Conservation (phyloP, 495 filamentous ascomycete species). For the Aspergillus mulundensis region DNA sequence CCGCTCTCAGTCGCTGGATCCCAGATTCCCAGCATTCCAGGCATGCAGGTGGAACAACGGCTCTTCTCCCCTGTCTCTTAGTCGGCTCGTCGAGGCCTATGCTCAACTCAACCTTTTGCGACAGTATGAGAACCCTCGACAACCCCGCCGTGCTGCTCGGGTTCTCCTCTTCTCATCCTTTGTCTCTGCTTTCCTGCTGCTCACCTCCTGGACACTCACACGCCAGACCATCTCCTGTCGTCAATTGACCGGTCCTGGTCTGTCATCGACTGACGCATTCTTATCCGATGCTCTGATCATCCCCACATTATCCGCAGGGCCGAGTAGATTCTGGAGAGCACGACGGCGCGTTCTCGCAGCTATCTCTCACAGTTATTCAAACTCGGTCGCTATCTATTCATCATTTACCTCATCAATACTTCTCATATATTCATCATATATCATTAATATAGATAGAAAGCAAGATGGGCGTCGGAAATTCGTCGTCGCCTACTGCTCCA, state of each 20-base stretch:
- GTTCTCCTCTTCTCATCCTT: slow-evolving; percentile 1
- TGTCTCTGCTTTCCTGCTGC: slow-evolving; percentile 1
- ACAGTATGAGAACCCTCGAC: slow-evolving; percentile 8
- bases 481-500: background rate
- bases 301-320: slow-evolving; percentile 13
- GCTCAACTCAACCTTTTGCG: slow-evolving; percentile 13
- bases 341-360: background rate
- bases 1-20: background rate
- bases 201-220: background rate
- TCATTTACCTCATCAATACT: background rate
- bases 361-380: slow-evolving; percentile 3
- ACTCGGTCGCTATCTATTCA: background rate
- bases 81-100: slow-evolving; percentile 14
- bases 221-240: slow-evolving; percentile 7
- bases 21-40: slow-evolving; percentile 7
- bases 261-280: background rate
- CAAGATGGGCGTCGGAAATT: background rate
- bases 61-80: slow-evolving; percentile 8
- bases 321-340: background rate
- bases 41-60: slow-evolving; percentile 12
- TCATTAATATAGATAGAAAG: background rate
- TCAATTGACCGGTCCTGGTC: slow-evolving; percentile 9
- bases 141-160: slow-evolving; percentile 17
- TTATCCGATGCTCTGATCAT: slow-evolving; percentile 11
- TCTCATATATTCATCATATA: background rate